Base-by-base conservation (phyloP, 192 early-diverging fungal genomes). In the Backusella tarrabulga region DNA sequence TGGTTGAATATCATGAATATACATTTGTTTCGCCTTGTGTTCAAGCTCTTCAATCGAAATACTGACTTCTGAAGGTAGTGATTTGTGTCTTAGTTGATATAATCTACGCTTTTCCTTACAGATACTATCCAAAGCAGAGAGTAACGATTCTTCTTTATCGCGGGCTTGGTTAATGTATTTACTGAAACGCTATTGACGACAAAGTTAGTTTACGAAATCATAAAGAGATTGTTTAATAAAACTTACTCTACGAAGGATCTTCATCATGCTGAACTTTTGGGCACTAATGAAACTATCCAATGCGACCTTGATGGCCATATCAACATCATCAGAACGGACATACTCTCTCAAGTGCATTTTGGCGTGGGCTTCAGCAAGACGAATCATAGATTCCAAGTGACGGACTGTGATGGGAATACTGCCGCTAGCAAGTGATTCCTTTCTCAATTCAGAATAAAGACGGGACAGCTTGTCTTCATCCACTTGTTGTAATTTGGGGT, bases 331-430 rank as follows among this genome's bases (percentile, higher is more conserved):
- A 41, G 92, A 89, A 40, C 93, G 90, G 1, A 97, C 97, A 74
- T 92, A 91, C 78, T 96, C 95, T 40, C 96, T 93, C 74, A 99
- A 85, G 75, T 99, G 97, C 96, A 99, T 98, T 73, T 93, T 92
- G 11, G 97, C 97, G 77, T 97, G 92, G 1, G 95, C 93, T 80
- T 96, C 95, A 8, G 93, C 85, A 85, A 96, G 84, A 14, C 95
- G 92, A 40, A 96, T 88, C 90, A 95, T 96, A 3, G 93, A 92
- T 79, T 96, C 95, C 70, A 95, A 87, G 79, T 96, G 93, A 79
- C 95, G 93, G 42, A 96, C 93, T 17, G 95, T 96, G 77, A 96
- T 96, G 14, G 95, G 93, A 74, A 96, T 93, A 75, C 91, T 90
- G 7, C 90, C 94, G 69, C 90, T 80, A 9, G 81, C 85, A 12